A percentile compares a stretch with the other conserved stretches of the same genome.
These are phyloP conservation scores for Ajuga reptans DNA, from an alignment of 305 asterid genomes.

Conservation along the genomic window DNA sequence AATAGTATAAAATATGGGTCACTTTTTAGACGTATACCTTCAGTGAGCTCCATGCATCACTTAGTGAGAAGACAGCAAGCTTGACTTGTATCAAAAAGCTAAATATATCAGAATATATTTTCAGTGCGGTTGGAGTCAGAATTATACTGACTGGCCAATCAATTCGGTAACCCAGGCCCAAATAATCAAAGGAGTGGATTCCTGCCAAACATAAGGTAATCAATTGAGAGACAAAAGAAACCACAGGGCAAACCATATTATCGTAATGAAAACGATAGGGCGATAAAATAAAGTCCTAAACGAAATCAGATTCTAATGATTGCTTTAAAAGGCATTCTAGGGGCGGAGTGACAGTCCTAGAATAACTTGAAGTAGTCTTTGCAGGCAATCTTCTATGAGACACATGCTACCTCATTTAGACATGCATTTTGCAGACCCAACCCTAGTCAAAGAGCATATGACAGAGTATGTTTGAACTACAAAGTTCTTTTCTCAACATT, in stretches of 20 bases:
- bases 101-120: conserved; percentile 72
- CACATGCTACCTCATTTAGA: conserved; percentile 4
- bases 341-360: background rate
- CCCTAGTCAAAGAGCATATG: conserved; percentile 1
- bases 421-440: background rate
- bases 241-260: conserved; percentile 16
- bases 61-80: conserved; percentile 81
- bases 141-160: conserved; percentile 92
- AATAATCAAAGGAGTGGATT: conserved; percentile 65
- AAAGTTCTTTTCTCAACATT: background rate
- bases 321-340: conserved; percentile 3
- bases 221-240: conserved; percentile 19
- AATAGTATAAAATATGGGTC: background rate
- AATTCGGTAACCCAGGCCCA: conserved; percentile 89
- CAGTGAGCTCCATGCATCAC: conserved; percentile 72
- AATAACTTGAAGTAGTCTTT: conserved; percentile 10
- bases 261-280: conserved; percentile 2
- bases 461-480: background rate
- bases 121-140: conserved; percentile 70
- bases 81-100: conserved; percentile 86
- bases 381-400: background rate
- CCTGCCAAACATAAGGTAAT: conserved; percentile 49
- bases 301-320: background rate
- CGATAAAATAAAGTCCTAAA: conserved; percentile 11
- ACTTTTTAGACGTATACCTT: conserved; percentile 45